Conservation (phyloP, 2,329 filamentous ascomycete species). For the Aspergillus aculeatus region DNA sequence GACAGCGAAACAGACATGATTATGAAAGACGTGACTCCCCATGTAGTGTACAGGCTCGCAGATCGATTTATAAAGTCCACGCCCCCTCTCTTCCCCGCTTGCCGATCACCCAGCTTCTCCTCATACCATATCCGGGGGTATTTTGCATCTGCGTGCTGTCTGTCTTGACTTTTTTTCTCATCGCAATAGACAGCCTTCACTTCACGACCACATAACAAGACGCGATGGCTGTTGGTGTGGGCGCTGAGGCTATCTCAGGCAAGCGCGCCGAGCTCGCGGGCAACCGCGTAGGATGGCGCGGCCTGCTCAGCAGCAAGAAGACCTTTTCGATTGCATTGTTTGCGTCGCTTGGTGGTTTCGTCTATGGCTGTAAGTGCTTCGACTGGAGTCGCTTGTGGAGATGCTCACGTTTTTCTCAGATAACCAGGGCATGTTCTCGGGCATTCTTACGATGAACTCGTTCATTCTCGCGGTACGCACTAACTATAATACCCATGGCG, state of each 20-base stretch:
- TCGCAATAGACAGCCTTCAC: no score
- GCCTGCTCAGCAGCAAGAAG: constrained; percentile 53
- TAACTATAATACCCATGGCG: constrained; percentile 12
- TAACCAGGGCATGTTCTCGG: constrained; percentile 76
- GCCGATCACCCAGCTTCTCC: not conserved
- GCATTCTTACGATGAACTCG: constrained; percentile 56
- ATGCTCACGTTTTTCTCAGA: constrained; percentile 32
- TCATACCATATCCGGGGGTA: not conserved
- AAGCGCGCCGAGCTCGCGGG: constrained; percentile 36
- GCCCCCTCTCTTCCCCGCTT: not conserved
- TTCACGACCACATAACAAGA: not conserved
- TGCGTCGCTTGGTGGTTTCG: constrained; percentile 52
- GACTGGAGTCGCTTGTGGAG: no score
- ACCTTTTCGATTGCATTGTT: constrained; percentile 58
- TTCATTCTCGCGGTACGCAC: constrained; percentile 48
- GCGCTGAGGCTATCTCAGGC: constrained; percentile 27
- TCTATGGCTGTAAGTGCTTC: constrained; percentile 56
- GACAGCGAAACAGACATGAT: not conserved
- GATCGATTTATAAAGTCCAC: not conserved
- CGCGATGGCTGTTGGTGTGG: constrained; percentile 10
- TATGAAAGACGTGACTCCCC: not conserved
- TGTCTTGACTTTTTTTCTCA: not conserved
- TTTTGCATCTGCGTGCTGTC: not conserved
- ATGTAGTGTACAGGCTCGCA: not conserved
- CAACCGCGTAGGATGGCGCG: constrained; percentile 43